These are phyloP conservation scores for Kondoa malvinella DNA, from an alignment of 768 basidiomycete genomes.

Conservation along the genomic window DNA sequence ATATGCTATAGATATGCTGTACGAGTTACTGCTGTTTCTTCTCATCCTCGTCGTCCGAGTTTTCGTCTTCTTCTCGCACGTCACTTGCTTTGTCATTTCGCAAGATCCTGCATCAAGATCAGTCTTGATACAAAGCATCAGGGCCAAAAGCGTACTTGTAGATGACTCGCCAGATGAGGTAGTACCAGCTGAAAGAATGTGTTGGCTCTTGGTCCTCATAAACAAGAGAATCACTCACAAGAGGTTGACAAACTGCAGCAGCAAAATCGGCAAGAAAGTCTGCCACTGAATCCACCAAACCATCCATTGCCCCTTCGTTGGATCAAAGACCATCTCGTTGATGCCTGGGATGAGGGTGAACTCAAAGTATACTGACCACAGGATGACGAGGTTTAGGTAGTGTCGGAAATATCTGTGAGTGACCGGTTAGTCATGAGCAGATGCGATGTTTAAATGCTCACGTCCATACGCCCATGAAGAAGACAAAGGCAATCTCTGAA, in stretches of 20 bases:
- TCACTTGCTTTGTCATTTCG: slow-evolving; percentile 35
- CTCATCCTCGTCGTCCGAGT: slow-evolving; percentile 33
- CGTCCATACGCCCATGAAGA: slow-evolving; percentile 26
- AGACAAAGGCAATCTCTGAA: slow-evolving; percentile 38
- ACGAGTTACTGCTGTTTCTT: slow-evolving; percentile 22
- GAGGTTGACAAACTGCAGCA: slow-evolving; percentile 67
- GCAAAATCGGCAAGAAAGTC: slow-evolving; percentile 53
- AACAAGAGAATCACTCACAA: slow-evolving; percentile 54
- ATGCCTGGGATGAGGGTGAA: slow-evolving; percentile 52
- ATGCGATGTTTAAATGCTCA: background rate
- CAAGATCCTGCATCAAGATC: slow-evolving; percentile 15
- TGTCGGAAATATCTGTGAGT: slow-evolving; percentile 70
- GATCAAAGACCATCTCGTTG: slow-evolving; percentile 42
- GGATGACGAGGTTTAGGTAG: slow-evolving; percentile 67
- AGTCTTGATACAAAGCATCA: background rate
- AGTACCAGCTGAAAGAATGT: slow-evolving; percentile 23
- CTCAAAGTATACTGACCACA: slow-evolving; percentile 73
- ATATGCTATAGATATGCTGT: background rate
- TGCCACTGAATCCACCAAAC: slow-evolving; percentile 49
- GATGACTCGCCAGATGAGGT: slow-evolving; percentile 57
- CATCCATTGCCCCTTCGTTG: slow-evolving; percentile 51
- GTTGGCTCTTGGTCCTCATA: background rate
- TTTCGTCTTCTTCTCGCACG: slow-evolving; percentile 52
- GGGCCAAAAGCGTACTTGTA: slow-evolving; percentile 22
- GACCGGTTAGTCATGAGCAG: background rate